phyloP scores from a whole-genome alignment of 2,329 filamentous ascomycete genomes.

The Spiromastix sp. region DNA sequence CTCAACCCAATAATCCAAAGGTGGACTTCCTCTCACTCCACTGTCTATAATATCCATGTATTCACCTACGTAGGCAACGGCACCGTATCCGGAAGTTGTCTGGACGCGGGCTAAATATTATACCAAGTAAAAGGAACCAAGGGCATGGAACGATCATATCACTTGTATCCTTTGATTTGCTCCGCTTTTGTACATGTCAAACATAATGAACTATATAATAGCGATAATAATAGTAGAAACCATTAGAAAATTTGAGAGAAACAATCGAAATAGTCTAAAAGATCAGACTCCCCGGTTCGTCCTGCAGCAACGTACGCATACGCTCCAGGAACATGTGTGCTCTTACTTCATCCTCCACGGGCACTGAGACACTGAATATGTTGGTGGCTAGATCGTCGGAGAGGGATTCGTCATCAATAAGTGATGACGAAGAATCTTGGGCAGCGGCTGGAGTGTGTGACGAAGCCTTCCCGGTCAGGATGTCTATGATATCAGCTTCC shows the following conservation, averaged over 20 bases:
- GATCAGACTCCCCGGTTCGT: constrained; percentile 66
- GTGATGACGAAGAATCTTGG: constrained; percentile 28
- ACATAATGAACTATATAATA: not conserved
- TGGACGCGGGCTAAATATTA: no score
- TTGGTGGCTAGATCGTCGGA: constrained; percentile 46
- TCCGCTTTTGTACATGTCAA: not conserved
- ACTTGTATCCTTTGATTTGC: no score
- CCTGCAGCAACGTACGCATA: constrained; percentile 73
- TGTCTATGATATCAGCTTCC: constrained; percentile 70
- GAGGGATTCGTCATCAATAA: constrained; percentile 1
- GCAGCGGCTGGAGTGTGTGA: constrained; percentile 13
- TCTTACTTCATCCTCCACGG: constrained; percentile 68
- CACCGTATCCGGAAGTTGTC: no score
- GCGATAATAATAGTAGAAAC: not conserved
- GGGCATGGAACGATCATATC: no score
- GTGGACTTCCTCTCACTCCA: no score
- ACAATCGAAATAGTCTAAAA: no score
- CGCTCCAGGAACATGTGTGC: constrained; percentile 75
- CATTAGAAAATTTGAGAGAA: not conserved
- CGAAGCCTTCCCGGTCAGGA: constrained; percentile 48
- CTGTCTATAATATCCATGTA: no score
- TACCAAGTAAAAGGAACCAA: no score
- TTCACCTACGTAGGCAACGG: no score
- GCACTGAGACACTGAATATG: constrained; percentile 71
- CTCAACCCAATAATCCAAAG: no score